Percentiles rank a stretch among this genome's conserved stretches.
These are phyloP conservation scores for Neoboletus magnificus DNA, from an alignment of 768 basidiomycete species.

Conservation along the genomic window DNA sequence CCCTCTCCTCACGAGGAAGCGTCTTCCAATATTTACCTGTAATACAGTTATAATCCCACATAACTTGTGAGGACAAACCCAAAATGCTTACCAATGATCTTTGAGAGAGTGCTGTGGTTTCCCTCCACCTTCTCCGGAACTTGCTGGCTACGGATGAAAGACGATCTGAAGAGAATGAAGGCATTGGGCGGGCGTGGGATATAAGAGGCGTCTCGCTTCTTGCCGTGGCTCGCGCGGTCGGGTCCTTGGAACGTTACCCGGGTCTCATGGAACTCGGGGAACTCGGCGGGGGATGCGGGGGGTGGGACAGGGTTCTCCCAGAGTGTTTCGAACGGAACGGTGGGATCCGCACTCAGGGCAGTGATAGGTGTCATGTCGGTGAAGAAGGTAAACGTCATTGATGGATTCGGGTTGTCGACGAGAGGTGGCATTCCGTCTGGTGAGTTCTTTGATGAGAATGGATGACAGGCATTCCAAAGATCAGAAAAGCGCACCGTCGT, in stretches of 20 bases:
- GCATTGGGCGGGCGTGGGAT: constrained; percentile 85
- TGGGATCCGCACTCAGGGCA: constrained; percentile 38
- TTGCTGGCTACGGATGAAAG: constrained; percentile 70
- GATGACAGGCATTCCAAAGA: not conserved
- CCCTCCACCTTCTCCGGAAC: constrained; percentile 77
- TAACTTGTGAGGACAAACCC: not conserved
- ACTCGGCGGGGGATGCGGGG: constrained; percentile 17
- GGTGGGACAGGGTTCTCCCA: constrained; percentile 26
- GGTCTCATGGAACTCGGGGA: constrained; percentile 15
- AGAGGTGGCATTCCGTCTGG: constrained; percentile 49
- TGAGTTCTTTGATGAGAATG: constrained; percentile 9
- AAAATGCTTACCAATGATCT: constrained; percentile 62
- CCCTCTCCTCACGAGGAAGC: constrained; percentile 61
- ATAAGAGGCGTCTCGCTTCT: constrained; percentile 66
- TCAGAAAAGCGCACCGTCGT: constrained; percentile 32
- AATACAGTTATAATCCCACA: not conserved
- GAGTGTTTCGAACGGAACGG: constrained; percentile 32
- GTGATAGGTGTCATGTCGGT: constrained; percentile 56
- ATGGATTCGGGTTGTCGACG: constrained; percentile 51
- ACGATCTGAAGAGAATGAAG: constrained; percentile 81
- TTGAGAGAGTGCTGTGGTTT: constrained; percentile 74
- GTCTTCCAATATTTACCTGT: constrained; percentile 74
- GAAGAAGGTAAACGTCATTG: constrained; percentile 62
- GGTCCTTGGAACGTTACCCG: constrained; percentile 27
- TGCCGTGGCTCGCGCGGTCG: constrained; percentile 49